Evolutionary conservation across 805 yeast genomes (phyloP).

Genomic region (Aciculoconidium aculeatum): DNA sequence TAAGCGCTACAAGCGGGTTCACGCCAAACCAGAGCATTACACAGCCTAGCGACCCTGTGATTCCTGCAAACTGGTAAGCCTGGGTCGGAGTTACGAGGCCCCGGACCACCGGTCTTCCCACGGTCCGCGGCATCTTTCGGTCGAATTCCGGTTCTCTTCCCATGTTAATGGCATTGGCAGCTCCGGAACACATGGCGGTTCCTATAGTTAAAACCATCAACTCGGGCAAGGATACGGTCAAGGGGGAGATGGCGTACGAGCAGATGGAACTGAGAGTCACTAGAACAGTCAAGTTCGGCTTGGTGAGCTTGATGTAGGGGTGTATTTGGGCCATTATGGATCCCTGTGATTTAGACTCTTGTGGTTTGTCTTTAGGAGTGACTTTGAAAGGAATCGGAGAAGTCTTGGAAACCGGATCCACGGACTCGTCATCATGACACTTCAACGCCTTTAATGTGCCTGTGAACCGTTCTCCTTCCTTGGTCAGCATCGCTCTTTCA

Average conservation of each 20-base stretch:
- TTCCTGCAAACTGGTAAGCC: conserved; percentile 76
- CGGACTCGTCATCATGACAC: no score
- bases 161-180: conserved; percentile 97
- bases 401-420: no score
- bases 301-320: conserved; percentile 77
- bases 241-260: conserved; percentile 88
- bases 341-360: conserved; percentile 13
- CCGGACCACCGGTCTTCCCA: conserved; percentile 82
- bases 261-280: conserved; percentile 91
- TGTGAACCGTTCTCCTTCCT: no score
- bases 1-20: conserved; percentile 72
- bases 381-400: conserved; percentile 60
- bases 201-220: conserved; percentile 74
- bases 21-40: conserved; percentile 70
- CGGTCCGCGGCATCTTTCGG: conserved; percentile 79
- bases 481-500: no score
- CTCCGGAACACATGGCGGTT: conserved; percentile 81
- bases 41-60: conserved; percentile 68
- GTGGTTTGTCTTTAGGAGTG: conserved; percentile 28
- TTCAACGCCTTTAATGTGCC: no score
- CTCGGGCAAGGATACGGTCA: conserved; percentile 65
- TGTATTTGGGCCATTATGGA: conserved; percentile 40
- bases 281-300: conserved; percentile 81
- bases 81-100: conserved; percentile 71
- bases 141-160: conserved; percentile 93